Evolutionary conservation across 345 rosid genomes (phyloP).

Genomic region (Brassica nigra): DNA sequence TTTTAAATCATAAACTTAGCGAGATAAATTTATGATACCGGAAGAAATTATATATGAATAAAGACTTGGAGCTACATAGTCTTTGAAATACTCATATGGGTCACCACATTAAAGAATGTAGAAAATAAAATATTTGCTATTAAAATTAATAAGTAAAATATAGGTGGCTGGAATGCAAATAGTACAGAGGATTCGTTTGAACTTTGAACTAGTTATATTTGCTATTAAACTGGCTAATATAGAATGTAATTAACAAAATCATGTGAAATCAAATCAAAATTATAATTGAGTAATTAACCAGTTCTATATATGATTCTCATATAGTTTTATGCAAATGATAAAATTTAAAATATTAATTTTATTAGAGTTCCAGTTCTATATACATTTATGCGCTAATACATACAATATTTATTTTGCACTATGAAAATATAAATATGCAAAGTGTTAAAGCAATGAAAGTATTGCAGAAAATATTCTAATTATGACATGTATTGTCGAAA

Average conservation of each 20-base stretch:
- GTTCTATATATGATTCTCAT: not conserved
- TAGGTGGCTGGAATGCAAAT: constrained; percentile 11
- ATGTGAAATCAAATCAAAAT: not conserved
- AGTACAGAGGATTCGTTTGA: not conserved
- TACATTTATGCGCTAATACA: not conserved
- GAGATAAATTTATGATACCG: not conserved
- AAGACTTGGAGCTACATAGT: not conserved
- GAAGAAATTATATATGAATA: not conserved
- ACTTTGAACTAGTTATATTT: not conserved
- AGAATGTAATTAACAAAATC: not conserved
- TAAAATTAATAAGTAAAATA: not conserved
- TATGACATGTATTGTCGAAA: constrained; percentile 23
- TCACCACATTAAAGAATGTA: not conserved
- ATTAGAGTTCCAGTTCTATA: not conserved
- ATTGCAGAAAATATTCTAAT: not conserved
- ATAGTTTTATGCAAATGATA: not conserved
- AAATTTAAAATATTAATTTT: not conserved
- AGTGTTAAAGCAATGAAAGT: not conserved
- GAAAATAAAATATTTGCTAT: not conserved
- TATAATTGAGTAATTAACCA: not conserved
- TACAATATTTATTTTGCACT: not conserved
- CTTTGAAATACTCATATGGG: not conserved
- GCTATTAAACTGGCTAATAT: not conserved
- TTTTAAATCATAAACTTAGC: not conserved
- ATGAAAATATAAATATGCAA: not conserved